Evolutionary conservation across 2,329 filamentous ascomycete genomes (phyloP), one percentile per base, ranked within the genome.

Genomic region (Phaeosphaeriaceae sp.): DNA sequence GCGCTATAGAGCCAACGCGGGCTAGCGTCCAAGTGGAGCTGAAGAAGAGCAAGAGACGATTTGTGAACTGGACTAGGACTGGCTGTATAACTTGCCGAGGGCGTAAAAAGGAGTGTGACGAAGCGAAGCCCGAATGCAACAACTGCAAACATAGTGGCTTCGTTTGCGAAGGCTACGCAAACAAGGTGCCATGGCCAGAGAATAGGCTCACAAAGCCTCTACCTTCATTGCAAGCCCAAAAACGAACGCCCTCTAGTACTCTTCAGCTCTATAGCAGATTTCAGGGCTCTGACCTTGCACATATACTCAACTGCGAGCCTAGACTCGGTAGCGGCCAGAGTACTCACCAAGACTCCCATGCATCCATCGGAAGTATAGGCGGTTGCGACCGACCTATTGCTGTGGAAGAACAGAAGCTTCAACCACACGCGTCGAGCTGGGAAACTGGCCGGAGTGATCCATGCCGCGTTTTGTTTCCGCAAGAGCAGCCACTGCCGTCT

Each of bases 81-180:
- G 92, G 92, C 26, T 97, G 93, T 73, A 85, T 96, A 75, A 97
- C 93, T 4, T 97, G 93, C 72, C 83, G 93, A 52, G 85, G 85
- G 69, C 84, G 93, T 50, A 97, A 97, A 82, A 97, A 97, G 85
- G 97, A 97, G 76, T 97, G 94, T 69, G 93, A 97, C 70, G 94
- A 97, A 77, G 84, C 83, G 45, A 95, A 96, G 73, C 94, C 94
- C 20, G 86, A 91, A 73, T 97, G 93, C 45, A 89, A 87, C 70
- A 97, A 99, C 67, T 99, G 94, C 75, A 81, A 89, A 47, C 88
- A 91, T 53, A 93, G 94, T 36, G 90, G 90, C 12, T 97, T 97
- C 71, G 79, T 90, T 28, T 99, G 94, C 72, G 88, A 90, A 61
- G 94, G 94, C 43, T 99, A 99, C 74, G 88, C 89, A 46, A 87